Conservation (phyloP, 78 protist species). For the Dictyostelium intermedium region DNA sequence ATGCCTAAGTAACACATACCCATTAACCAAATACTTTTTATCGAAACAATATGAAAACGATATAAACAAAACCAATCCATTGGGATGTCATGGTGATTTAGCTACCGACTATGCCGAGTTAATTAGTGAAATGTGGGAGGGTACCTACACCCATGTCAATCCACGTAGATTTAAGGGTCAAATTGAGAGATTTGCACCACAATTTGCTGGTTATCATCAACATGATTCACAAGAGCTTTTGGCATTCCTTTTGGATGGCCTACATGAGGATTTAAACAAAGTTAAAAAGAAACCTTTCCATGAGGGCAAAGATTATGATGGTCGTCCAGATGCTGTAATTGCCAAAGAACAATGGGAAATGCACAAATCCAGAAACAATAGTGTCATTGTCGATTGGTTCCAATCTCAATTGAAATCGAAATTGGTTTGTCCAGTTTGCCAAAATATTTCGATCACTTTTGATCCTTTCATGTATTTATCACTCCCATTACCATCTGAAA, state of each 20-base stretch:
- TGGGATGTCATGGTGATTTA: conserved; percentile 86
- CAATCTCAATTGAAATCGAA: conserved; percentile 76
- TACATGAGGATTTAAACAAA: conserved; percentile 96
- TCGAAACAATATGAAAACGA: conserved; percentile 15
- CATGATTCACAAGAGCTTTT: conserved; percentile 92
- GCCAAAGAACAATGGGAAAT: conserved; percentile 83
- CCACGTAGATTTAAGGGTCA: conserved; percentile 83
- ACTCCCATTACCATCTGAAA: conserved; percentile 86
- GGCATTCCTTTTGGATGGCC: conserved; percentile 83
- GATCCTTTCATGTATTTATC: conserved; percentile 94
- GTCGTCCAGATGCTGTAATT: conserved; percentile 66
- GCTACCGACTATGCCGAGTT: conserved; percentile 77
- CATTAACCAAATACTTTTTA: conserved; percentile 76
- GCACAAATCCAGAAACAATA: conserved; percentile 80
- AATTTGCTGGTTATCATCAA: conserved; percentile 88
- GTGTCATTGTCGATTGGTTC: conserved; percentile 86
- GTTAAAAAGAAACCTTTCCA: conserved; percentile 79
- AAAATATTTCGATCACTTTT: conserved; percentile 77
- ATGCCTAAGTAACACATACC: conserved; percentile 71
- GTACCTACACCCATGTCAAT: not conserved
- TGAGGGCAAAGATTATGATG: conserved; percentile 63
- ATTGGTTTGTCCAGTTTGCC: conserved; percentile 79
- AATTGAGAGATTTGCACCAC: conserved; percentile 84
- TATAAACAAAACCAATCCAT: conserved; percentile 84
- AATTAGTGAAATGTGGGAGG: conserved; percentile 73